Base-by-base conservation (phyloP, 371 early-diverging fungal genomes). In the Lichtheimia ramosa region DNA sequence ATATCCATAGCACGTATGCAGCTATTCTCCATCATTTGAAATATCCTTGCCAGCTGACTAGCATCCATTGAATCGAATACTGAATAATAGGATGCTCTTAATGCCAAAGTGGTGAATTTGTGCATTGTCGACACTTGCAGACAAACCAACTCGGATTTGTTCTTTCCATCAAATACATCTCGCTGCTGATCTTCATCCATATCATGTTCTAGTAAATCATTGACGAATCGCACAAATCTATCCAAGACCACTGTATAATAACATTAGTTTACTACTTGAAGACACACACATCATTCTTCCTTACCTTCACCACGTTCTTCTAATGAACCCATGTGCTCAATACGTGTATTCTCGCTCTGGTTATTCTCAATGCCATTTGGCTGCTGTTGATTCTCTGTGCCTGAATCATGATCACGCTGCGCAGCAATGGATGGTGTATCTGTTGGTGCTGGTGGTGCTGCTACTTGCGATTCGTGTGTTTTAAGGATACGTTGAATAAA, bases 241-340 rank as follows among this genome's bases (percentile, higher is more conserved):
- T 52, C 48, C 6, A 53, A 20, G 2, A 21, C 12, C 14, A 24
- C 59, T 59, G 16, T 7, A 54, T 18, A 18, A 16, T n/a, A n/a
- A n/a, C n/a, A n/a, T n/a, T n/a, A n/a, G n/a, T n/a, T n/a, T n/a
- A n/a, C n/a, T n/a, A n/a, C n/a, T n/a, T n/a, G n/a, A n/a, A n/a
- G n/a, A n/a, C n/a, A n/a, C n/a, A n/a, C n/a, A n/a, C n/a, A n/a
- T n/a, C n/a, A n/a, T 8, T 24, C 51, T 15, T 27, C 14, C 15
- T 53, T n/a, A 43, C 56, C 56, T 55, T 55, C 27, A 42, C 56
- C 43, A 8, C 56, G 56, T 18, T 54, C 39, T 14, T 61, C 62
- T 14, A 61, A 23, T 21, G 55, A 57, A 21, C 34, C 46, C 18
- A n/a, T 21, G 5, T 46, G n/a, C n/a, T 46, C 46, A 46, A 46